These are phyloP conservation scores for Phytopythium cucurbitacearum DNA, from an alignment of 352 stramenopile species.

Conservation along the genomic window DNA sequence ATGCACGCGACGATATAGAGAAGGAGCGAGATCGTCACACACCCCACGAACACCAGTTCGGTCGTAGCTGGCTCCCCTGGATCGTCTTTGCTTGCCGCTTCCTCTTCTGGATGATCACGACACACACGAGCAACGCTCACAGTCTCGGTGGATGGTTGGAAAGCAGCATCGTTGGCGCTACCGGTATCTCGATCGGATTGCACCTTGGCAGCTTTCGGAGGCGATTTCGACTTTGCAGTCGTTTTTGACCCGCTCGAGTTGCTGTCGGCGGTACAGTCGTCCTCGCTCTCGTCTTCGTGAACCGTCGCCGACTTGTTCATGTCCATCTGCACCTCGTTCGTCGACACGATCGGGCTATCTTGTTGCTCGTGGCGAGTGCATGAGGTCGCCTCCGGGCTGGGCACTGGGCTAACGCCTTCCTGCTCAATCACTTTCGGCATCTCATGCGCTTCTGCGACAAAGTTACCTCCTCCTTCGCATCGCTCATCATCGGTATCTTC, in stretches of 20 bases:
- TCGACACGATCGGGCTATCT: background rate
- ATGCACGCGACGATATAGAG: constrained; percentile 36
- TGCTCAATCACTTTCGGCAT: background rate
- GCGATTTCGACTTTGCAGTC: background rate
- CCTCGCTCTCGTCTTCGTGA: constrained; percentile 11
- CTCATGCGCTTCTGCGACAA: background rate
- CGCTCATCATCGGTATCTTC: constrained; percentile 1
- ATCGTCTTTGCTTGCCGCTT: constrained; percentile 1
- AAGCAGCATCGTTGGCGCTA: background rate
- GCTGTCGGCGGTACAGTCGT: constrained; percentile 3
- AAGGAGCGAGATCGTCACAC: constrained; percentile 21
- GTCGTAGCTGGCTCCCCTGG: background rate
- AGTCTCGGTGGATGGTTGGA: background rate
- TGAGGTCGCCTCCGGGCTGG: too few relatives aligned
- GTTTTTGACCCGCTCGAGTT: too few relatives aligned
- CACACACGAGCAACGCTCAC: background rate
- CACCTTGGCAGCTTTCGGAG: background rate
- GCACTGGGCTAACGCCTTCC: background rate
- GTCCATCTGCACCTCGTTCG: background rate
- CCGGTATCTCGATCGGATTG: background rate
- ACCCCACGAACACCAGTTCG: constrained; percentile 19
- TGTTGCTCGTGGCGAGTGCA: background rate
- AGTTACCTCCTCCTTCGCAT: background rate
- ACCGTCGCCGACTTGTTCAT: background rate
- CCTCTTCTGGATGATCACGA: background rate